Evolutionary conservation across 1,284 basidiomycete species (phyloP).

Genomic region (Melampsora occidentalis): DNA sequence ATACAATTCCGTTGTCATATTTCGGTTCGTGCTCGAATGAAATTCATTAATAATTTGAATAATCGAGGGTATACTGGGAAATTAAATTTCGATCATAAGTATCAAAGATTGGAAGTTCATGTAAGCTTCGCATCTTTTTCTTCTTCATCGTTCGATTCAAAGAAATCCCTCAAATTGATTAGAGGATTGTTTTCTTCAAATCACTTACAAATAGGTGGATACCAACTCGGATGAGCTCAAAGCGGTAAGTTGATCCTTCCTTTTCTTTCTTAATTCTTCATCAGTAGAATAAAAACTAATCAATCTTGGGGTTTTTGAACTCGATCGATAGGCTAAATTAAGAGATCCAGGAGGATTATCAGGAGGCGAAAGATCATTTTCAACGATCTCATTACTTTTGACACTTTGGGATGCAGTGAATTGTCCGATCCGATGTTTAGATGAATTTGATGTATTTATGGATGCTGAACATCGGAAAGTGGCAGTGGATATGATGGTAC

Average conservation of each 20-base stretch:
- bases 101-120: conserved; percentile 66
- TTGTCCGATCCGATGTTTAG: conserved; percentile 88
- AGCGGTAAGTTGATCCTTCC: conserved; percentile 35
- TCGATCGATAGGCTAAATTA: conserved; percentile 2
- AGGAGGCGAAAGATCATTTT: conserved; percentile 95
- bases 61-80: conserved; percentile 64
- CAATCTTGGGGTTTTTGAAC: not conserved
- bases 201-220: conserved; percentile 15
- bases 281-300: conserved; percentile 50
- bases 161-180: not conserved
- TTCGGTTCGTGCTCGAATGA: conserved; percentile 74
- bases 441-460: conserved; percentile 83
- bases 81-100: conserved; percentile 71
- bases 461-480: conserved; percentile 87
- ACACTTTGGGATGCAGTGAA: conserved; percentile 93
- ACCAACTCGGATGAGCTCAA: conserved; percentile 23
- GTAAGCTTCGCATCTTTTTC: conserved; percentile 54
- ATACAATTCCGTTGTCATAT: conserved; percentile 80
- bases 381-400: conserved; percentile 86
- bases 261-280: no score
- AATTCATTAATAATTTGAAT: conserved; percentile 76
- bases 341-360: conserved; percentile 62
- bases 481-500: conserved; percentile 77
- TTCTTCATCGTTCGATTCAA: not conserved
- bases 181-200: not conserved